A percentile compares a stretch with the other conserved stretches of the same genome.
Evolutionary conservation across 495 filamentous ascomycete species (phyloP).

Genomic region (Daldinia grandis): DNA sequence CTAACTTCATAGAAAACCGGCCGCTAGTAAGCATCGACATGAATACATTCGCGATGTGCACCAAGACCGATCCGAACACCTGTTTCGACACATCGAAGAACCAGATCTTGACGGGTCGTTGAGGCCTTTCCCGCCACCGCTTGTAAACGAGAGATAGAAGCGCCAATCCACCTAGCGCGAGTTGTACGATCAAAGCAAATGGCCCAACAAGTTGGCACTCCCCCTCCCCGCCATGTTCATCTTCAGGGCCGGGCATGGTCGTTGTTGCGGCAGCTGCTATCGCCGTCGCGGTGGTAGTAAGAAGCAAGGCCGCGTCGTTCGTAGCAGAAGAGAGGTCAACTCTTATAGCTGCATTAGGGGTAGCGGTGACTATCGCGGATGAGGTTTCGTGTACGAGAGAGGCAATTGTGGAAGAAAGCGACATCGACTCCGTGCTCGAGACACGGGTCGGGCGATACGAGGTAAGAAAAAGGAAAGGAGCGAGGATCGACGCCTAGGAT

Average conservation of each 20-base stretch:
- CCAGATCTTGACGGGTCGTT: conserved; percentile 93
- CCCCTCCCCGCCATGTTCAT: conserved; percentile 48
- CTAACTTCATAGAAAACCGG: conserved; percentile 64
- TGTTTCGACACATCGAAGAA: conserved; percentile 97
- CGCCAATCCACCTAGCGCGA: conserved; percentile 84
- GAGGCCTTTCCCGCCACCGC: conserved; percentile 88
- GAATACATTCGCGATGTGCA: conserved; percentile 89
- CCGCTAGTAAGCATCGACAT: conserved; percentile 96
- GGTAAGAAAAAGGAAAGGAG: conserved; percentile 21
- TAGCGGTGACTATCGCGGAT: conserved; percentile 44
- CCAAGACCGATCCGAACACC: conserved; percentile 90
- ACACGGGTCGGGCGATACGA: conserved; percentile 19
- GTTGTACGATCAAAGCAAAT: conserved; percentile 89
- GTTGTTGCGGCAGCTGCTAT: conserved; percentile 40
- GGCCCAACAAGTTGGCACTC: conserved; percentile 86
- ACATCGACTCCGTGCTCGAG: conserved; percentile 34
- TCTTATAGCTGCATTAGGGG: conserved; percentile 40
- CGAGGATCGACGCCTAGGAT: conserved; percentile 38
- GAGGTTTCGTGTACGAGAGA: conserved; percentile 22
- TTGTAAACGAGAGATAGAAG: conserved; percentile 90
- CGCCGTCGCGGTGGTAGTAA: conserved; percentile 46
- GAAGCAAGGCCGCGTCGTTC: conserved; percentile 42
- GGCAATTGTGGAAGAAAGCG: conserved; percentile 35
- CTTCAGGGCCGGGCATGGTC: conserved; percentile 28
- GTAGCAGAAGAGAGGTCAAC: conserved; percentile 42